A percentile compares a stretch with the other conserved stretches of the same genome.
phyloP scores from a whole-genome alignment of 2,329 filamentous ascomycete genomes.

The Fusarium setosum region DNA sequence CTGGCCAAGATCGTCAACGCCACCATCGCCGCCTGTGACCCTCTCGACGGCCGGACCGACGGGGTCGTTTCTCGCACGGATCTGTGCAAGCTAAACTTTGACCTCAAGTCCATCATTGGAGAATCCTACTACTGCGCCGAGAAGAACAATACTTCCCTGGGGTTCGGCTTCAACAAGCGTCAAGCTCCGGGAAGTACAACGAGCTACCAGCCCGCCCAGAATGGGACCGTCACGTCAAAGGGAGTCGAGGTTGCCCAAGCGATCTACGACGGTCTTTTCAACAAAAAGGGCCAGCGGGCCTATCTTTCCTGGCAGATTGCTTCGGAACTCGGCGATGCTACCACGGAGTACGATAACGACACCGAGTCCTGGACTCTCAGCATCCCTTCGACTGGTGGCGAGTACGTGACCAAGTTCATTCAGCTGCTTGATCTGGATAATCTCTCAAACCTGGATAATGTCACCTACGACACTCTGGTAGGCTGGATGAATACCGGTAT shows the following conservation, averaged over 20 bases:
- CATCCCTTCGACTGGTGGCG: constrained; percentile 47
- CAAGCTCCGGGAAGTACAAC: constrained; percentile 34
- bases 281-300: constrained; percentile 47
- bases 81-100: constrained; percentile 43
- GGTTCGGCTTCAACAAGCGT: constrained; percentile 25
- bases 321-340: constrained; percentile 47
- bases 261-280: constrained; percentile 48
- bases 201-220: constrained; percentile 44
- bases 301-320: constrained; percentile 51
- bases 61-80: constrained; percentile 59
- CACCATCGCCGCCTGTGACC: constrained; percentile 66
- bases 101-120: constrained; percentile 47
- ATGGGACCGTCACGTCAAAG: constrained; percentile 50
- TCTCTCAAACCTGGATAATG: constrained; percentile 54
- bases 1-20: constrained; percentile 63
- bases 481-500: constrained; percentile 63
- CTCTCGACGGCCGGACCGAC: constrained; percentile 64
- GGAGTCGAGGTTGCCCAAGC: constrained; percentile 48
- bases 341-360: constrained; percentile 47
- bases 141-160: constrained; percentile 29
- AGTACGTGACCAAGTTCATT: constrained; percentile 54
- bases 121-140: constrained; percentile 49
- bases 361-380: constrained; percentile 47
- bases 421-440: constrained; percentile 54
- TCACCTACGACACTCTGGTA: constrained; percentile 66